phyloP scores from a whole-genome alignment of 192 early-diverging fungal species.

The Entomortierella chlamydospora region DNA sequence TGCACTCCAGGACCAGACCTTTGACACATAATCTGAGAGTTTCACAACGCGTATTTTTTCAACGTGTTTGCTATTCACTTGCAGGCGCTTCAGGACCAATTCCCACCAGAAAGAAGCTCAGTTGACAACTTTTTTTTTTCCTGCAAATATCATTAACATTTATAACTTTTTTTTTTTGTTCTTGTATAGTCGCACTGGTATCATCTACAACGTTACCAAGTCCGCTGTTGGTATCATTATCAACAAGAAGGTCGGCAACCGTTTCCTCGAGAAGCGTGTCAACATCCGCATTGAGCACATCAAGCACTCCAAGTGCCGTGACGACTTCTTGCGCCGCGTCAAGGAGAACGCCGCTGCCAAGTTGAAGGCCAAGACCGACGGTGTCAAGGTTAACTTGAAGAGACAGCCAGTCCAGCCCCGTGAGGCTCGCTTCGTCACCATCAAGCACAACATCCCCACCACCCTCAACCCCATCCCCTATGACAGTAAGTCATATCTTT shows the following conservation, averaged over 20 bases:
- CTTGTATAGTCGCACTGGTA: slow-evolving; percentile 93
- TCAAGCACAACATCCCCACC: slow-evolving; percentile 88
- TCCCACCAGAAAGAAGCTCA: too few species aligned
- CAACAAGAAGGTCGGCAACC: slow-evolving; percentile 98
- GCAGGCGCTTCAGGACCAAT: too few species aligned
- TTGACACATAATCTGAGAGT: slow-evolving; percentile 74
- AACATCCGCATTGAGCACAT: slow-evolving; percentile 99
- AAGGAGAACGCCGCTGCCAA: slow-evolving; percentile 91
- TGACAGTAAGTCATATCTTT: slow-evolving; percentile 65
- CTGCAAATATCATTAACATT: too few species aligned
- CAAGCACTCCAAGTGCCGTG: slow-evolving; percentile 99
- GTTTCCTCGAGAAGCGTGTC: slow-evolving; percentile 98
- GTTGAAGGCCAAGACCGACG: slow-evolving; percentile 86
- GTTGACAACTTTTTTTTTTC: too few species aligned
- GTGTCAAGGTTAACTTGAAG: slow-evolving; percentile 85
- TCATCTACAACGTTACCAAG: slow-evolving; percentile 99
- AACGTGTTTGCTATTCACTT: too few species aligned
- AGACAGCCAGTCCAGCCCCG: slow-evolving; percentile 91
- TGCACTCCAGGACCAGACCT: background rate
- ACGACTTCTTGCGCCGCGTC: slow-evolving; percentile 97
- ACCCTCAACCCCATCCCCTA: slow-evolving; percentile 97
- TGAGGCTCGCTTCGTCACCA: slow-evolving; percentile 88
- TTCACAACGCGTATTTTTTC: too few species aligned
- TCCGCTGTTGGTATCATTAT: slow-evolving; percentile 97
- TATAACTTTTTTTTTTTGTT: too few species aligned